These are phyloP conservation scores for Paraleonurus japonicus DNA, from an alignment of 257 asterid species.

Conservation along the genomic window DNA sequence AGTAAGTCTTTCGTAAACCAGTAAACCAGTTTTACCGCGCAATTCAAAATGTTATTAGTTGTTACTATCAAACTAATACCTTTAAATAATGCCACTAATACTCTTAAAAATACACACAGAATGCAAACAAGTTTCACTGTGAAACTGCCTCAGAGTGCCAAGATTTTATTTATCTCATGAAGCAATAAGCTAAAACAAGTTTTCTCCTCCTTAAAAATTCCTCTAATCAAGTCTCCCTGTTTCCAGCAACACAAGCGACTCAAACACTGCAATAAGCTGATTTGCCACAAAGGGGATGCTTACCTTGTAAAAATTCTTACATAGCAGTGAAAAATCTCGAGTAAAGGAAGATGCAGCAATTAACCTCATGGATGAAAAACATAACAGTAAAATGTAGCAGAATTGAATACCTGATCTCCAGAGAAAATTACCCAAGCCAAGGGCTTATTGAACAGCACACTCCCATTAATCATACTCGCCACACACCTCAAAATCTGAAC, in stretches of 20 bases:
- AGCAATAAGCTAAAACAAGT: not conserved
- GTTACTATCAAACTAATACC: too few relatives aligned
- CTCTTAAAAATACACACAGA: too few relatives aligned
- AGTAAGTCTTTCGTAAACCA: too few relatives aligned
- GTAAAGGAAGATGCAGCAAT: not conserved
- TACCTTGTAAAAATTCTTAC: not conserved
- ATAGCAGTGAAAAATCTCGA: constrained; percentile 1
- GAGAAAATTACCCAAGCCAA: constrained; percentile 98
- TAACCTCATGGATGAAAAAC: constrained; percentile 7
- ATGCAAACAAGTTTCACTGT: too few relatives aligned
- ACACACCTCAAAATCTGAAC: constrained; percentile 78
- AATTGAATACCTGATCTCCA: constrained; percentile 79
- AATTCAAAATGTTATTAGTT: too few relatives aligned
- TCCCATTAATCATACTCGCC: constrained; percentile 72
- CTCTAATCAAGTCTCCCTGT: not conserved
- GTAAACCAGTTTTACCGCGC: too few relatives aligned
- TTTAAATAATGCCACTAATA: too few relatives aligned
- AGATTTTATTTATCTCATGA: too few relatives aligned
- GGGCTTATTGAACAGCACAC: constrained; percentile 80
- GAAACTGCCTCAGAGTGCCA: too few relatives aligned
- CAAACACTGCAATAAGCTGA: not conserved
- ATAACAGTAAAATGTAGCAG: not conserved
- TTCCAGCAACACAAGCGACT: not conserved
- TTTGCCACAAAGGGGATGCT: constrained; percentile 6
- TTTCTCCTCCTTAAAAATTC: not conserved